Base-by-base conservation (phyloP, 2,329 filamentous ascomycete species). In the Venturia asperata region DNA sequence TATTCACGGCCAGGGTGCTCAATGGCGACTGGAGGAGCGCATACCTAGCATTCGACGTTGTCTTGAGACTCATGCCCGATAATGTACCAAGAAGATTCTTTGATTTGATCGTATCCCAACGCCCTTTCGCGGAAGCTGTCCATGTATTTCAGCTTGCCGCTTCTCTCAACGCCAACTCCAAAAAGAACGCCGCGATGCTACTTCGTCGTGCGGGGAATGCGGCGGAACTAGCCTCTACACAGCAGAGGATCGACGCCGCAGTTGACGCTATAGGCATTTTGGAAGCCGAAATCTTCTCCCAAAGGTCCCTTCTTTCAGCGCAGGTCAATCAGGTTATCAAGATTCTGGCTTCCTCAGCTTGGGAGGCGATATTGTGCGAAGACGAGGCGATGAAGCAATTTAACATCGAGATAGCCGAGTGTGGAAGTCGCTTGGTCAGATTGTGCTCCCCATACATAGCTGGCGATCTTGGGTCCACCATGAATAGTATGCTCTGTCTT, bases 41-140 rank as follows among this genome's bases (percentile, higher is more conserved):
- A 1, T 84, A 83, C 67, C 73, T 83, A 21, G 77, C 75, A 5
- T 72, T 83, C 3, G 82, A 84, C 69, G 78, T 79, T 11, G 74
- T 74, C 2, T 70, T 82, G 6, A 75, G 81, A 34, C 72, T 83
- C 6, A 78, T 76, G 66, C 81, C 81, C 1, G 74, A 74, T 0
- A 71, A 75, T 27, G 70, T 77, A 1, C 77, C 78, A 0, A 43
- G 70, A 1, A 74, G 79, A 10, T 74, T 81, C 67, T 79, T 81
- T 69, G 75, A 76, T 45, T 64, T 79, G 1, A 79, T 82, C 68
- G 72, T 81, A 47, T 70, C 72, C 27, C 74, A 81, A 60, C 73
- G 81, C 47, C 79, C 81, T 3, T 27, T 80, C 0, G 66, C 72
- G 0, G 81, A 83, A 70, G 77, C 73, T 2, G 82, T 81, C 67